Percentiles rank a stretch among this genome's conserved stretches.
Conservation (phyloP, 495 filamentous ascomycete genomes). For the Pseudevernia furfuracea region DNA sequence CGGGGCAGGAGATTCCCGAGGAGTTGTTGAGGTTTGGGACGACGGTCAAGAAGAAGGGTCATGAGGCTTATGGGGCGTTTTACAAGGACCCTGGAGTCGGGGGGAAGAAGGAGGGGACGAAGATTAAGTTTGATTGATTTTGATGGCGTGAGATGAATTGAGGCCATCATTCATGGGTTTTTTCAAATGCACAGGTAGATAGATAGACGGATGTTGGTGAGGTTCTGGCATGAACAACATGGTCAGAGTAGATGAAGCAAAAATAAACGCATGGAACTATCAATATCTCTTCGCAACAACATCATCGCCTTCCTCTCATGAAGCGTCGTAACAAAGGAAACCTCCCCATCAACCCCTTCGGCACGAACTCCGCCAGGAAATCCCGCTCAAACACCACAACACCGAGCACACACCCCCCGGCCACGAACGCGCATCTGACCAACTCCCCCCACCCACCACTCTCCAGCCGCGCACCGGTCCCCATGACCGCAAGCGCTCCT, state of each 20-base stretch:
- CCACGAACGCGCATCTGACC: conserved; percentile 43
- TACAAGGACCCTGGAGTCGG: conserved; percentile 67
- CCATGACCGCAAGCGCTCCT: conserved; percentile 23
- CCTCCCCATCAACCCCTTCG: conserved; percentile 2
- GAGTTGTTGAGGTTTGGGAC: conserved; percentile 86
- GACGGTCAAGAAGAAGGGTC: conserved; percentile 98
- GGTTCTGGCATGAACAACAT: background rate
- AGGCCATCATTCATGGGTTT: background rate
- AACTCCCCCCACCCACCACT: conserved; percentile 38
- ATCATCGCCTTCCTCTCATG: too few species aligned
- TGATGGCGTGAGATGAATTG: background rate
- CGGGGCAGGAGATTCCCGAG: conserved; percentile 82
- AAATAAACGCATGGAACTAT: background rate
- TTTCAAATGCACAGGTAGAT: background rate
- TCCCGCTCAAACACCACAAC: conserved; percentile 39
- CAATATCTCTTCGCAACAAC: background rate
- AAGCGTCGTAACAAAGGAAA: conserved; percentile 3
- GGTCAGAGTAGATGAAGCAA: background rate
- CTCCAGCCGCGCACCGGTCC: conserved; percentile 26
- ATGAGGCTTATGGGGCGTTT: conserved; percentile 87
- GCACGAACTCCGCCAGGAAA: conserved; percentile 4
- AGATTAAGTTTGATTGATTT: conserved; percentile 70
- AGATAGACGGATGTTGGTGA: background rate
- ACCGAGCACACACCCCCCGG: conserved; percentile 43
- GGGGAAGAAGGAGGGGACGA: conserved; percentile 68